Evolutionary conservation across 2,329 filamentous ascomycete species (phyloP).

Genomic region (Ophiostoma perfectum): DNA sequence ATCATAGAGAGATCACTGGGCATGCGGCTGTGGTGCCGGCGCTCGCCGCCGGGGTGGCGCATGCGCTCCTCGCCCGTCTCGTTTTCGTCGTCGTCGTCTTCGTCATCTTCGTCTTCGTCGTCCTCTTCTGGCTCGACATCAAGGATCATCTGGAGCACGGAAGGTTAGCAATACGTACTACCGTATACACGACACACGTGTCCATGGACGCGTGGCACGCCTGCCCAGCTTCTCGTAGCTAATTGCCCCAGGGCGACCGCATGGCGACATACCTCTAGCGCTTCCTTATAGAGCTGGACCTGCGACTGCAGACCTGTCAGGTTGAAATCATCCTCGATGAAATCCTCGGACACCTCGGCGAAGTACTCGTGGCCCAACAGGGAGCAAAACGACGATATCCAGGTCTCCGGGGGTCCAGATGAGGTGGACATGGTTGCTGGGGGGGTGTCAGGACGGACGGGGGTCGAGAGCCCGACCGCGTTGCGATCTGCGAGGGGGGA

Average conservation of each 20-base stretch:
- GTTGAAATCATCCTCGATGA: slow-evolving; percentile 99
- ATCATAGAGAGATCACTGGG: slow-evolving; percentile 91
- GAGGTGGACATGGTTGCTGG: slow-evolving; percentile 53
- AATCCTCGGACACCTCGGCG: slow-evolving; percentile 96
- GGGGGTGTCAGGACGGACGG: background rate
- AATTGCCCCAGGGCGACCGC: too few species aligned
- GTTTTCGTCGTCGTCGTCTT: slow-evolving; percentile 70
- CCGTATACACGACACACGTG: background rate
- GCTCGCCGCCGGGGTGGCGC: slow-evolving; percentile 50
- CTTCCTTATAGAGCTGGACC: slow-evolving; percentile 98
- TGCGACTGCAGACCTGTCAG: slow-evolving; percentile 90
- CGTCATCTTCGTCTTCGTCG: slow-evolving; percentile 78
- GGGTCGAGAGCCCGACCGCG: background rate
- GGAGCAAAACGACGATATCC: slow-evolving; percentile 97
- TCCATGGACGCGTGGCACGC: too few species aligned
- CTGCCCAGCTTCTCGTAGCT: too few species aligned
- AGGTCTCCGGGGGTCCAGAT: slow-evolving; percentile 69
- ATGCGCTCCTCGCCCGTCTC: slow-evolving; percentile 61
- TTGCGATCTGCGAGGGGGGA: background rate
- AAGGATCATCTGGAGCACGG: slow-evolving; percentile 80
- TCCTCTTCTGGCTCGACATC: slow-evolving; percentile 96
- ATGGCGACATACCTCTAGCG: slow-evolving; percentile 61
- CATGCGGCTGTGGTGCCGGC: slow-evolving; percentile 76
- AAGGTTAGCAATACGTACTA: background rate
- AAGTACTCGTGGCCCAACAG: slow-evolving; percentile 97